Evolutionary conservation across 1,139 yeast genomes (phyloP), one percentile per base, ranked within the genome.

Genomic region (Yamadazyma jaroonii): DNA sequence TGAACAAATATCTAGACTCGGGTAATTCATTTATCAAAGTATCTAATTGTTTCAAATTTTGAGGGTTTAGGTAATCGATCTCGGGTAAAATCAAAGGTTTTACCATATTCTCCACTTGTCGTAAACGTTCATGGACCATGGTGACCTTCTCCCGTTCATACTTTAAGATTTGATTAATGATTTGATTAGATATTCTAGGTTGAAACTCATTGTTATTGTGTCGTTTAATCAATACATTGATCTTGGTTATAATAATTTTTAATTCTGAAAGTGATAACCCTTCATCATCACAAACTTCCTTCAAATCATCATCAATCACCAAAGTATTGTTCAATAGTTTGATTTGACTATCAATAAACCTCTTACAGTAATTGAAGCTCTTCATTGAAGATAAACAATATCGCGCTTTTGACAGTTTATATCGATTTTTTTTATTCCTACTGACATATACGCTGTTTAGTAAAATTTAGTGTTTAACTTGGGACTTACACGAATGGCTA

Each of bases 101-200:
- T 33, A 65, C 41, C 9, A 61, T 42, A 6, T 43, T 35, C 26
- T 55, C 48, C 2, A 62, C 49, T 13, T 52, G 53, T 11, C 39
- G 37, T 25, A 69, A 45, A 34, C 55, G 54, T 17, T 61, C 66
- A 41, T 54, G 56, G 10, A 66, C 62, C 21, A 51, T 42, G 17
- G 50, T 41, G 13, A 66, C 32, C 40, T 63, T 61, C 22, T 57
- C 53, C 28, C 53, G 50, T 40, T 69, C 75, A 37, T 58, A 50
- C 48, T 62, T 62, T 13, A 63, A 34, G 9, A 69, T 50, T 43
- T 68, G 74, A 38, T 60, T 64, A 9, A 61, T 59, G 1, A 67
- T 58, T 38, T 65, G 72, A 42, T 61, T 59, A 9, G 61, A 54
- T n/a, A 61, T 56, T 41, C 64, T 69, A 10, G 54, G 40, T 27